Conservation (phyloP, 108 stramenopile species). For the Skeletonema grethae region DNA sequence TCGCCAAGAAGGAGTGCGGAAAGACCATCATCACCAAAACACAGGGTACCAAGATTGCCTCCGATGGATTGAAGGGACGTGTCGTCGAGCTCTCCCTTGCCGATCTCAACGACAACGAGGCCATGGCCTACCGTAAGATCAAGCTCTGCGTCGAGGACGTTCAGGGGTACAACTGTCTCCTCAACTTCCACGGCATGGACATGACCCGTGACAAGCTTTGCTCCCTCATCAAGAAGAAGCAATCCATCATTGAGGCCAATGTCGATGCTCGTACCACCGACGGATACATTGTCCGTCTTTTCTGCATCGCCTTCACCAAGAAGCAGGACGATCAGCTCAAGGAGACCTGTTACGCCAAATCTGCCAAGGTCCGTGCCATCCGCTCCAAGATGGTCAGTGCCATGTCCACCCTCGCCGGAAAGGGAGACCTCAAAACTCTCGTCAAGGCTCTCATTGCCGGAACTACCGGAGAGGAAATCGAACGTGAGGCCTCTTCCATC, state of each 20-base stretch:
- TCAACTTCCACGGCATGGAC: conserved; percentile 99
- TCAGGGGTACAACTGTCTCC: conserved; percentile 97
- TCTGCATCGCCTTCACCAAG: conserved; percentile 99
- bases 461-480: conserved; percentile 94
- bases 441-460: conserved; percentile 97
- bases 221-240: conserved; percentile 99
- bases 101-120: conserved; percentile 97
- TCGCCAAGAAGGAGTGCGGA: conserved; percentile 92
- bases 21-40: conserved; percentile 99
- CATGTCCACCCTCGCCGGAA: conserved; percentile 96
- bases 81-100: conserved; percentile 97
- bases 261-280: conserved; percentile 99
- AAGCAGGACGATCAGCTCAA: conserved; percentile 95
- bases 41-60: conserved; percentile 97
- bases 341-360: conserved; percentile 97
- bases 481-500: conserved; percentile 83
- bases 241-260: conserved; percentile 97
- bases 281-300: conserved; percentile 97
- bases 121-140: conserved; percentile 95
- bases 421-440: conserved; percentile 98
- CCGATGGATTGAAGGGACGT: conserved; percentile 97
- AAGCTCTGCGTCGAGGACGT: conserved; percentile 99
- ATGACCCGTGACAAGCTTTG: conserved; percentile 99
- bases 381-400: conserved; percentile 96
- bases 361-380: conserved; percentile 94